Evolutionary conservation across 768 basidiomycete genomes (phyloP), one percentile per base, ranked within the genome.

Genomic region (Mycena venus): DNA sequence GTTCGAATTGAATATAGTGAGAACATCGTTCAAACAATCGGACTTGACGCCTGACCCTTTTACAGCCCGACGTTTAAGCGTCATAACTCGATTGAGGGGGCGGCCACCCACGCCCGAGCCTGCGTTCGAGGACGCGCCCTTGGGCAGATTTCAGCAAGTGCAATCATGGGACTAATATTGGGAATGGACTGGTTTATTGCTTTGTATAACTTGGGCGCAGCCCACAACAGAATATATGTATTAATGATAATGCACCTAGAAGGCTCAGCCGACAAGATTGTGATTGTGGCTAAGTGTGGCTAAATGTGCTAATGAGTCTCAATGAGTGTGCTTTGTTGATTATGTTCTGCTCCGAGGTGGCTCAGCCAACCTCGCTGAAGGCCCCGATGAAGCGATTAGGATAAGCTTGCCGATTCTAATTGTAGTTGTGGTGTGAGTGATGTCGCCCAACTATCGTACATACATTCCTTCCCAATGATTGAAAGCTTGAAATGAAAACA

Each of bases 1-100:
- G 85, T 89, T 56, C 87, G 89, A 51, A 79, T 87, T 60, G 94
- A 95, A 77, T 94, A 94, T 78, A 85, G 94, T 93, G 78, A 78
- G 68, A 27, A 51, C 44, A 17, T 23, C 12, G 2, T 5, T 31
- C 66, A 29, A 42, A 31, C 29, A 72, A 32, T 29, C 73, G 15
- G 61, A 70, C 59, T 27, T 62, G 42, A 58, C 63, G 59, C 23
- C 60, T 25, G 53, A 59, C 32, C 7, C 3, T 49, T 56, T 70
- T 40, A 23, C 75, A 91, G 91, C 83, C 56, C 89, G 86, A 67
- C 91, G 91, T 15, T 81, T 91, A 31, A 83, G 84, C 32, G 88
- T 92, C 64, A 84, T 93, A 66, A 81, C 87, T 25, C 86, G 89
- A 47, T 85, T 92, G 76, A 85, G 88, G 29, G 89, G 88, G 70